These are phyloP conservation scores for Gentiana dahurica DNA, from an alignment of 257 asterid species.

Conservation along the genomic window DNA sequence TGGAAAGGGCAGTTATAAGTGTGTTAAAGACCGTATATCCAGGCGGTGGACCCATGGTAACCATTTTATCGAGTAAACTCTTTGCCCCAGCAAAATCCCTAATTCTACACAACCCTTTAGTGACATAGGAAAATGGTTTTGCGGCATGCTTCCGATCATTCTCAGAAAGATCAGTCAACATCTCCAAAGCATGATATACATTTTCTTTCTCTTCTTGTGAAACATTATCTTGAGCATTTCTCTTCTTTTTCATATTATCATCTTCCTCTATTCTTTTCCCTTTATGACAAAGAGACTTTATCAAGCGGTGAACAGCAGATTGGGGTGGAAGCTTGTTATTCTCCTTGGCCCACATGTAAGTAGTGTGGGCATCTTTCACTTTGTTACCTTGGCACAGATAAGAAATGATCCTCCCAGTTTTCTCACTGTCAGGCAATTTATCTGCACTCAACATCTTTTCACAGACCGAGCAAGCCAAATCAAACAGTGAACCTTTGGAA, in stretches of 20 bases:
- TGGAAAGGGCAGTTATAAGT: conserved; percentile 58
- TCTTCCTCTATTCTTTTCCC: conserved; percentile 1
- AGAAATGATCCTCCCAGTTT: conserved; percentile 57
- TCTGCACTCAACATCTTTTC: conserved; percentile 59
- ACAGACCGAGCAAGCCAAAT: conserved; percentile 56
- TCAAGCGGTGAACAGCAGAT: conserved; percentile 37
- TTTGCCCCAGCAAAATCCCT: conserved; percentile 55
- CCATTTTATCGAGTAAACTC: conserved; percentile 54
- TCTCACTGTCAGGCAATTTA: conserved; percentile 40
- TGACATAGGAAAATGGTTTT: conserved; percentile 49
- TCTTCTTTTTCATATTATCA: neutral
- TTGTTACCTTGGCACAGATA: conserved; percentile 57
- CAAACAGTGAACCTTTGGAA: conserved; percentile 46
- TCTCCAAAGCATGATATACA: conserved; percentile 44
- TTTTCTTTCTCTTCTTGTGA: conserved; percentile 24
- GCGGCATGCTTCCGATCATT: conserved; percentile 41
- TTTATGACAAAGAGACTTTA: conserved; percentile 43
- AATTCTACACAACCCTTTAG: conserved; percentile 60
- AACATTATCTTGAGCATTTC: neutral
- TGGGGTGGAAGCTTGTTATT: conserved; percentile 31
- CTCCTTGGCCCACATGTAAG: conserved; percentile 63
- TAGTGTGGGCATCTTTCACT: conserved; percentile 60
- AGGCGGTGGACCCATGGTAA: conserved; percentile 72
- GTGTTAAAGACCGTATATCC: conserved; percentile 55
- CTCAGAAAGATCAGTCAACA: conserved; percentile 41